Conservation (phyloP, 352 stramenopile species). For the Pythium dissimile region DNA sequence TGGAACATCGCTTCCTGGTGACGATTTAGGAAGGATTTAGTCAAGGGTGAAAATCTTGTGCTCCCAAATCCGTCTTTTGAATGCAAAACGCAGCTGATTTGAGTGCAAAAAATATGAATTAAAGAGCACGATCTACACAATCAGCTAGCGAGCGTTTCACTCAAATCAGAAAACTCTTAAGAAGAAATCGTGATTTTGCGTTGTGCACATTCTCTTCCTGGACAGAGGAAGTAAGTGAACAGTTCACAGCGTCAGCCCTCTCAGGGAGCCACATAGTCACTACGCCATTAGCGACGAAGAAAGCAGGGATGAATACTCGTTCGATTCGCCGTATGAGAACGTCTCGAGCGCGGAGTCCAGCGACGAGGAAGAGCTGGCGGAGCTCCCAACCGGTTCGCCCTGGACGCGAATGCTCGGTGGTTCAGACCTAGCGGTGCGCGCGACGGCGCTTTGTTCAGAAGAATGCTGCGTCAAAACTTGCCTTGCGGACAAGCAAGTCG, state of each 20-base stretch:
- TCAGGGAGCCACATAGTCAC: no score
- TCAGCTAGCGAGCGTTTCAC: not conserved
- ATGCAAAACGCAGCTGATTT: not conserved
- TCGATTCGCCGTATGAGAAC: constrained; percentile 5
- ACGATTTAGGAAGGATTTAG: not conserved
- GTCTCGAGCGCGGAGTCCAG: not conserved
- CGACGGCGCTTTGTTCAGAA: not conserved
- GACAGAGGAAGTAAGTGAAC: constrained; percentile 1
- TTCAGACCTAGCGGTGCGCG: not conserved
- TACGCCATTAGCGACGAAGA: not conserved
- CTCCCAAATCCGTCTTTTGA: not conserved
- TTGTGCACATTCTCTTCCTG: constrained; percentile 3
- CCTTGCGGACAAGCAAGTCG: not conserved
- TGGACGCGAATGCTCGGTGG: not conserved
- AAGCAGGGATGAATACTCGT: not conserved
- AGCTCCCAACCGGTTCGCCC: not conserved
- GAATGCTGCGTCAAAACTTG: not conserved
- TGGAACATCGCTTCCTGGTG: not conserved
- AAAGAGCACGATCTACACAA: not conserved
- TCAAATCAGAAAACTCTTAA: not conserved
- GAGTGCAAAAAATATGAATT: not conserved
- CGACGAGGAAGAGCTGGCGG: not conserved
- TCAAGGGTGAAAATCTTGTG: not conserved
- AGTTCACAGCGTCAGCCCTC: no score
- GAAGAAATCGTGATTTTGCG: not conserved